phyloP scores from a whole-genome alignment of 345 rosid species.

The Arabidopsis arenosa region DNA sequence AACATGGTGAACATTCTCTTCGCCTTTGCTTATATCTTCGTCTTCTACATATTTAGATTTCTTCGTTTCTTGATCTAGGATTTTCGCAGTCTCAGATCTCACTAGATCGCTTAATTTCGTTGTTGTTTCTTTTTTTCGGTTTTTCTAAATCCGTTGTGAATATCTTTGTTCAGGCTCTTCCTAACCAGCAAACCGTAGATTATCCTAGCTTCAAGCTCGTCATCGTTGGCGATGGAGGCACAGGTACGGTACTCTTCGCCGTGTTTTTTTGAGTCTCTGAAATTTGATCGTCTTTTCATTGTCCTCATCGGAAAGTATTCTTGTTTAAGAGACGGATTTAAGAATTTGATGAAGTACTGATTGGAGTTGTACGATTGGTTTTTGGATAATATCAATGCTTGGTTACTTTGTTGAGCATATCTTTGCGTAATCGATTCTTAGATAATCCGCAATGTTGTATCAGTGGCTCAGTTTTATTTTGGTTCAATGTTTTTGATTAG shows the following conservation, averaged over 20 bases:
- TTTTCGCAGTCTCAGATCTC: constrained; percentile 18
- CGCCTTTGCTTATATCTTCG: background rate
- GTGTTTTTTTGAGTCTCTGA: background rate
- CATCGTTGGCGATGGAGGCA: constrained; percentile 92
- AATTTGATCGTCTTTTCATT: background rate
- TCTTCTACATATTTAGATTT: background rate
- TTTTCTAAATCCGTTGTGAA: background rate
- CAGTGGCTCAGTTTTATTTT: background rate
- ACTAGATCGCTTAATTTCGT: background rate
- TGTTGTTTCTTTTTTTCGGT: background rate
- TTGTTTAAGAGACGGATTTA: background rate
- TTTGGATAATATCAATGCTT: background rate
- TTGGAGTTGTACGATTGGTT: background rate
- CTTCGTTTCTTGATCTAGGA: background rate
- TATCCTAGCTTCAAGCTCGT: constrained; percentile 93
- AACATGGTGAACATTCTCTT: constrained; percentile 21
- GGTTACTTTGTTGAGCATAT: background rate
- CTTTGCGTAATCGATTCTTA: background rate
- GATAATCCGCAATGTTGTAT: background rate
- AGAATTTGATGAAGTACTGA: background rate
- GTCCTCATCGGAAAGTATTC: background rate
- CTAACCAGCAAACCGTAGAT: constrained; percentile 68
- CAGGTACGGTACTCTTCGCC: constrained; percentile 67
- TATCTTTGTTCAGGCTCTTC: constrained; percentile 61
- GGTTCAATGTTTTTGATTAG: background rate